These are phyloP conservation scores for Akanthomyces uredinophilus DNA, from an alignment of 2,329 filamentous ascomycete species.

Conservation along the genomic window DNA sequence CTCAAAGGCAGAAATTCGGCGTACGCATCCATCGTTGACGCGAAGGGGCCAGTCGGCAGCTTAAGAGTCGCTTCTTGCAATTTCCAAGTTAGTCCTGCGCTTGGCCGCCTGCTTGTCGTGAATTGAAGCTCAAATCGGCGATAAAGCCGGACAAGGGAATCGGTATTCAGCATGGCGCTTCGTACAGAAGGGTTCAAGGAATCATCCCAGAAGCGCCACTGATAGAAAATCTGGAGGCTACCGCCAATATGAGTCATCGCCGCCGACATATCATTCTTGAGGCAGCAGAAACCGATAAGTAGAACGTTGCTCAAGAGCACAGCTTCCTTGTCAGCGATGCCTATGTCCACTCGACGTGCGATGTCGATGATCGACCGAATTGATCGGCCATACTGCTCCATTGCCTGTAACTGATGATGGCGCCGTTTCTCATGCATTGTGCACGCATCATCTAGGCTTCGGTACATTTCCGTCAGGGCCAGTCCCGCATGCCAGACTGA, in stretches of 20 bases:
- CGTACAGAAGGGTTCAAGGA: not conserved
- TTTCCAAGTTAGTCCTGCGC: not conserved
- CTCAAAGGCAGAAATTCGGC: not conserved
- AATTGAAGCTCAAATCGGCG: not conserved
- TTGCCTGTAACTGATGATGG: not conserved
- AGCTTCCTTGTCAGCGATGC: not conserved
- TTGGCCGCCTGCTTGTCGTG: not conserved
- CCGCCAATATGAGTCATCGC: not conserved
- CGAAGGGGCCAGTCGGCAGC: not conserved
- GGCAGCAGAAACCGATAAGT: not conserved
- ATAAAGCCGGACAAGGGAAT: not conserved
- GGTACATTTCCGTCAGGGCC: not conserved
- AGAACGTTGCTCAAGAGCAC: not conserved
- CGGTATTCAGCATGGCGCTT: not conserved
- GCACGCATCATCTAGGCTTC: not conserved
- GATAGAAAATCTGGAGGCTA: not conserved
- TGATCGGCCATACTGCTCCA: not conserved
- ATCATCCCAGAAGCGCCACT: not conserved
- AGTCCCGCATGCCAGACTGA: not conserved
- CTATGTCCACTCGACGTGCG: not conserved
- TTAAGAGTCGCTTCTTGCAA: not conserved
- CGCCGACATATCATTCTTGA: not conserved
- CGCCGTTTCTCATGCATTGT: not conserved
- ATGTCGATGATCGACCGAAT: not conserved
- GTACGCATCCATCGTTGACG: not conserved